Conservation (phyloP, 164 flowering plant species). For the Paratinospora sagittata region DNA sequence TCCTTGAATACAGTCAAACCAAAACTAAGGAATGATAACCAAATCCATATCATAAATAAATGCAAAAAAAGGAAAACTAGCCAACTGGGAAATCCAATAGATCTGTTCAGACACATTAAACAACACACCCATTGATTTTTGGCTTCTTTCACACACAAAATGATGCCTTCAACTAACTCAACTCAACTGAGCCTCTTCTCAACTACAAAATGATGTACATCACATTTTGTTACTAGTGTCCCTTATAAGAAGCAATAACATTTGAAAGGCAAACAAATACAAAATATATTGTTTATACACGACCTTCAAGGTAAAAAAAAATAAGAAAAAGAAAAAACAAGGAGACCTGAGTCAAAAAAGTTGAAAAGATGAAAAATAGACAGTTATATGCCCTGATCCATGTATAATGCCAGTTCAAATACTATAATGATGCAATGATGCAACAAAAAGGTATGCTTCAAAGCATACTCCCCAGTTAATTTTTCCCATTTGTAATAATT, state of each 20-base stretch:
- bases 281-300: background rate
- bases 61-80: background rate
- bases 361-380: background rate
- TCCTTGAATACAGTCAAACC: no score
- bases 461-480: no score
- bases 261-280: background rate
- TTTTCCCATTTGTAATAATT: no score
- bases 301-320: background rate
- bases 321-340: background rate
- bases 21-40: no score
- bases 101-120: no score
- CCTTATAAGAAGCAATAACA: background rate
- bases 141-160: no score
- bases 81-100: background rate
- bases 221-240: background rate
- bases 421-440: background rate
- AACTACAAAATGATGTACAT: background rate
- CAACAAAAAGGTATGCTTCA: background rate
- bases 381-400: no score
- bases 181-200: no score
- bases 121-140: no score
- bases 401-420: no score
- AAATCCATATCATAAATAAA: background rate
- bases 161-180: no score
- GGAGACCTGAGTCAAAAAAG: background rate